A percentile compares a stretch with the other conserved stretches of the same genome.
Evolutionary conservation across 345 rosid species (phyloP).

Genomic region (Theobroma cacao): DNA sequence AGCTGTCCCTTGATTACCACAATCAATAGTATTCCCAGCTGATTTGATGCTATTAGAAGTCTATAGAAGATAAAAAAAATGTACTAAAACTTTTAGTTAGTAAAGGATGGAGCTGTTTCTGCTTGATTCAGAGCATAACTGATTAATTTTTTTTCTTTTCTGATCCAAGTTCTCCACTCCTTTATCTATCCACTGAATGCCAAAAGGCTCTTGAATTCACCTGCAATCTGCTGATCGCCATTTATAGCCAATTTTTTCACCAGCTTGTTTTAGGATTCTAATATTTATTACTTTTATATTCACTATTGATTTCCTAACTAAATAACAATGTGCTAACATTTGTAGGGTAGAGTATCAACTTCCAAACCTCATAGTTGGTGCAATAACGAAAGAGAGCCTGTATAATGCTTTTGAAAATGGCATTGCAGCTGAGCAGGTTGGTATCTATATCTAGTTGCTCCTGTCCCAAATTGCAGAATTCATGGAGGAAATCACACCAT

Average conservation of each 20-base stretch:
- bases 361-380: conserved; percentile 88
- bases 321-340: conserved; percentile 6
- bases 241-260: background rate
- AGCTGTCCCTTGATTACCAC: background rate
- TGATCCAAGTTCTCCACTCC: background rate
- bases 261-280: background rate
- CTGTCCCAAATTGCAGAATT: background rate
- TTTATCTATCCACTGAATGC: background rate
- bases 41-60: background rate
- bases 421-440: conserved; percentile 83
- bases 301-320: conserved; percentile 1
- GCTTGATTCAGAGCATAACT: background rate
- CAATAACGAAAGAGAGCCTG: conserved; percentile 91
- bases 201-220: background rate
- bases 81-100: background rate
- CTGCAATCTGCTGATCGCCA: background rate
- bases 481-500: background rate
- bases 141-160: background rate
- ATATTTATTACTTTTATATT: background rate
- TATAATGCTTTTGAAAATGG: conserved; percentile 90
- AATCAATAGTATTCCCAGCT: background rate
- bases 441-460: conserved; percentile 15
- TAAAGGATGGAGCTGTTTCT: background rate
- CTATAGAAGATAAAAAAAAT: background rate
- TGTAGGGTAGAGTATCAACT: conserved; percentile 94